These are phyloP conservation scores for Russula brevipes DNA, from an alignment of 768 basidiomycete genomes.

Conservation along the genomic window DNA sequence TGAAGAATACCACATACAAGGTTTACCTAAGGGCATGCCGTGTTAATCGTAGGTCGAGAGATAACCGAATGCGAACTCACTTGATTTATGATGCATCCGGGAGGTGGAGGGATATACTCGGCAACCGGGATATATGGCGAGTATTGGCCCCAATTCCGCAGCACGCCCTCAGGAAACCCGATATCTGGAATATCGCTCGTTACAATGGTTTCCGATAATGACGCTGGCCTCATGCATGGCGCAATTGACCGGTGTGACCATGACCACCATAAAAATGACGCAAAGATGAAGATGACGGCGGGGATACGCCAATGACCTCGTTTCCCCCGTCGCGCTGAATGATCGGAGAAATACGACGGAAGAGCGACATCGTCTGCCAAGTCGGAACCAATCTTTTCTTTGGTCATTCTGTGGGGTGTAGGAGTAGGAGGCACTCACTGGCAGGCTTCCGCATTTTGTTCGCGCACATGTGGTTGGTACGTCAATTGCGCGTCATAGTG, in stretches of 20 bases:
- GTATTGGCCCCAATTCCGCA: slow-evolving; percentile 50
- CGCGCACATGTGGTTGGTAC: too few relatives aligned
- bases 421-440: too few relatives aligned
- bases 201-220: slow-evolving; percentile 29
- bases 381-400: background rate
- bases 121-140: slow-evolving; percentile 53
- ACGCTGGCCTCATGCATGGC: slow-evolving; percentile 31
- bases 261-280: background rate
- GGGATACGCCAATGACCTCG: background rate
- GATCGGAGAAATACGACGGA: background rate
- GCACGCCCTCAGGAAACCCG: slow-evolving; percentile 12
- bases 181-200: slow-evolving; percentile 10
- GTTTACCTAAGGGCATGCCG: slow-evolving; percentile 43
- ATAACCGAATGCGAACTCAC: slow-evolving; percentile 31
- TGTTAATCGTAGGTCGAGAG: background rate
- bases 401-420: slow-evolving; percentile 1
- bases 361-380: background rate
- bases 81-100: slow-evolving; percentile 51
- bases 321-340: background rate
- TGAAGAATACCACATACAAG: slow-evolving; percentile 40
- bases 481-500: background rate
- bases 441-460: too few relatives aligned
- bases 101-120: slow-evolving; percentile 43
- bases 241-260: background rate
- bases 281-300: background rate